These are phyloP conservation scores for Quercus phellos DNA, from an alignment of 331 rosid genomes.

Conservation along the genomic window DNA sequence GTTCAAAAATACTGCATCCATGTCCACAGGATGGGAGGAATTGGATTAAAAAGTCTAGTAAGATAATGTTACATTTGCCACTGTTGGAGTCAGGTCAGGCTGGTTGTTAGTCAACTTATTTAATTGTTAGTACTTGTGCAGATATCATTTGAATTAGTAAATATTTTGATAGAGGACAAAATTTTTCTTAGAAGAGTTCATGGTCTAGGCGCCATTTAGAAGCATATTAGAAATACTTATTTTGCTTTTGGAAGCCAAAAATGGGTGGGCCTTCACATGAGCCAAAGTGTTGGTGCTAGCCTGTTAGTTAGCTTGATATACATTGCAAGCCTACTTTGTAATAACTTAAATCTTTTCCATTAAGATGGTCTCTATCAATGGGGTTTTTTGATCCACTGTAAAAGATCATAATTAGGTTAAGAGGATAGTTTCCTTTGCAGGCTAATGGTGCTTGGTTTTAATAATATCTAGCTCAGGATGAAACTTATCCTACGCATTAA, in stretches of 20 bases:
- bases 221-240: neutral
- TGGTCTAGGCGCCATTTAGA: neutral
- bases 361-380: no score
- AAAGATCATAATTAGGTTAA: no score
- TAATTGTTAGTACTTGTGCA: neutral
- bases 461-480: no score
- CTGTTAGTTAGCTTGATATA: no score
- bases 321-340: no score
- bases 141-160: neutral
- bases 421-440: no score
- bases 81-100: neutral
- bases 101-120: neutral
- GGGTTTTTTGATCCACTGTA: no score
- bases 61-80: neutral
- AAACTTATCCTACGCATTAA: no score
- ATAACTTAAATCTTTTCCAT: no score
- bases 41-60: neutral
- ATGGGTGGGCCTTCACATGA: no score
- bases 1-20: neutral
- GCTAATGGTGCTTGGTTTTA: no score
- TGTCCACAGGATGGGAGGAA: neutral
- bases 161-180: neutral
- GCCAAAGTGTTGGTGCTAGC: no score
- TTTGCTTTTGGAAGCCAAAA: neutral
- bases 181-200: neutral